Evolutionary conservation across 768 basidiomycete species (phyloP).

Genomic region (Phylloporus scabripes): DNA sequence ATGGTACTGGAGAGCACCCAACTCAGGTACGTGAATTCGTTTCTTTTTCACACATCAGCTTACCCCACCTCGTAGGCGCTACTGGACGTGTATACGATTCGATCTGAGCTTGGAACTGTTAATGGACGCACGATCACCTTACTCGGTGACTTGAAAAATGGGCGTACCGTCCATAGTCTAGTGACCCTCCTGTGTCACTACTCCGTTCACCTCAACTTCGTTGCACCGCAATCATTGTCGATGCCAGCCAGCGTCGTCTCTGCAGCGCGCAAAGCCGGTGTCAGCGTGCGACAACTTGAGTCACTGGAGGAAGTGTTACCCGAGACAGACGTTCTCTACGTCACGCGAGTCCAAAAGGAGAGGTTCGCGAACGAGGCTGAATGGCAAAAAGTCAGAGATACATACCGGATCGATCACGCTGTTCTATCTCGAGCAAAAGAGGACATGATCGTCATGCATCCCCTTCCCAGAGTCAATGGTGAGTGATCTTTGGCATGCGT

Average conservation of each 20-base stretch:
- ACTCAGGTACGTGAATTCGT: constrained; percentile 61
- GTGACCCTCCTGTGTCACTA: constrained; percentile 90
- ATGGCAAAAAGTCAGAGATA: constrained; percentile 88
- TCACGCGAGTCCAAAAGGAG: constrained; percentile 95
- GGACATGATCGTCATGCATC: constrained; percentile 99
- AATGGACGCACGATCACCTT: constrained; percentile 92
- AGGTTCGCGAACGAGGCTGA: constrained; percentile 76
- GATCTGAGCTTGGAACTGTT: constrained; percentile 95
- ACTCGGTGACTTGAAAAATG: constrained; percentile 96
- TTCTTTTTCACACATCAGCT: constrained; percentile 1
- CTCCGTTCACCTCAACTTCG: constrained; percentile 92
- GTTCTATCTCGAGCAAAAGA: constrained; percentile 90
- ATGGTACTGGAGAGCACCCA: constrained; percentile 96
- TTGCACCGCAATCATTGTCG: constrained; percentile 76
- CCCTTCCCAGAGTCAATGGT: constrained; percentile 91
- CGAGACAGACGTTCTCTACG: constrained; percentile 95
- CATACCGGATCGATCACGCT: constrained; percentile 91
- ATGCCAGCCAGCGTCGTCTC: constrained; percentile 87
- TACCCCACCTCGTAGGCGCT: constrained; percentile 48
- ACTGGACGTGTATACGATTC: constrained; percentile 89
- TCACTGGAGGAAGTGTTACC: constrained; percentile 87
- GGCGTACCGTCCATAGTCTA: constrained; percentile 93
- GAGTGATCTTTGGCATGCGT: constrained; percentile 17
- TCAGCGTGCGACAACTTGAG: constrained; percentile 74
- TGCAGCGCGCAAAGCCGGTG: constrained; percentile 78